Base-by-base conservation (phyloP, 352 stramenopile species). In the Globisporangium uncinulatum region DNA sequence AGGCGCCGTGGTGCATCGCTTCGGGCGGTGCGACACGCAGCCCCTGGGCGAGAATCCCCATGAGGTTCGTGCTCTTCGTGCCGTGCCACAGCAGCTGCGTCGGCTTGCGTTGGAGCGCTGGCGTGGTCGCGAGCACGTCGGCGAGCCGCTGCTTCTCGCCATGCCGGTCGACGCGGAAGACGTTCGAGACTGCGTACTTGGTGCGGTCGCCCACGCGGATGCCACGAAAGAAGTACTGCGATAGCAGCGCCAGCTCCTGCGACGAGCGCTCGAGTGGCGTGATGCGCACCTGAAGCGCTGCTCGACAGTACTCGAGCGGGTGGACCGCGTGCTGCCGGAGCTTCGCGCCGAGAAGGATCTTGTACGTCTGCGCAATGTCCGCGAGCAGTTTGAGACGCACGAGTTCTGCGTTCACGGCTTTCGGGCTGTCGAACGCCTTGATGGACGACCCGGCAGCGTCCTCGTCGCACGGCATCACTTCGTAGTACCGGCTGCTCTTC, bases 31-130 rank as follows among this genome's bases (percentile, higher is more conserved):
- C 87, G 32, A 96, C 73, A 6, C 84, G 77, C 21, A 96, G 69
- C 11, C 87, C 87, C 24, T 93, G 78, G 3, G 74, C 78, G 7
- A 96, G 58, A 43, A 96, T 94, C 8, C 86, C 81, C 20, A 88
- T 68, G 42, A 92, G 68, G 44, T 96, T 96, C 51, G 74, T 82
- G 17, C 89, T 55, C 1, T 74, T 69, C 9, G 82, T 90, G n/a
- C 87, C 87, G 55, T 95, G 87, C 87, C 85, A 96, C 19, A 96
- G 54, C 34, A 96, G 69, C 13, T 86, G 70, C n/a, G 68, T 66
- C 36, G 87, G 78, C 21, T 70, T 61, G 14, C 43, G 49, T 34
- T 66, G 66, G 44, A 87, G 59, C 39, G 69, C 65, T 1, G 70
- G 57, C 3, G 78, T 69, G 14, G 54, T 51, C 3, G 67, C 44